phyloP scores from a whole-genome alignment of 345 rosid genomes.

The Eucalyptus rudis region DNA sequence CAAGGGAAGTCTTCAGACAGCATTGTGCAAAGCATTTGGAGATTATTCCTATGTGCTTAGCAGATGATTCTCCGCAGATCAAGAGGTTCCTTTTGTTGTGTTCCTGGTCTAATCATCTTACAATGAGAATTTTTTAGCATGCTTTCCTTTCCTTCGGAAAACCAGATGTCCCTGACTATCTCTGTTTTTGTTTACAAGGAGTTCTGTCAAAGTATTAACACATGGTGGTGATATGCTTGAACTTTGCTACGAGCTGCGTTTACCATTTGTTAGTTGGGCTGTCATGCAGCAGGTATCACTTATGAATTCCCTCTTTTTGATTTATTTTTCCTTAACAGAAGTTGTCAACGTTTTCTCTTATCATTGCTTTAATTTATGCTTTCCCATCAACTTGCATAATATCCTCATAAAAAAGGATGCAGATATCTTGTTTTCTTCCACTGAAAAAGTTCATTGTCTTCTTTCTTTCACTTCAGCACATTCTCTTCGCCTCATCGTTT shows the following conservation, averaged over 20 bases:
- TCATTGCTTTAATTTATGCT: background rate
- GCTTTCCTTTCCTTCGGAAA: background rate
- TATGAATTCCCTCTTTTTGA: background rate
- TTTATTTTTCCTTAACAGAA: background rate
- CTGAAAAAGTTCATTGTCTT: background rate
- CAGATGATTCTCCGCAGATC: conserved; percentile 47
- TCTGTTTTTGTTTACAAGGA: conserved; percentile 35
- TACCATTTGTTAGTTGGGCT: conserved; percentile 75
- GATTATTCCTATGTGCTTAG: conserved; percentile 54
- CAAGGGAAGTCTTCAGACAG: conserved; percentile 72
- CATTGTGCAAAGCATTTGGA: conserved; percentile 86
- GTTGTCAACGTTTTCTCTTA: background rate
- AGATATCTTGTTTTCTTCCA: background rate
- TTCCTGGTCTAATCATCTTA: background rate
- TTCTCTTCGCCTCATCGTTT: background rate
- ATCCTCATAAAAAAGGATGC: background rate
- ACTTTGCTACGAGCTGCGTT: conserved; percentile 81
- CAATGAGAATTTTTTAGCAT: background rate
- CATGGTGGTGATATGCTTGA: conserved; percentile 92
- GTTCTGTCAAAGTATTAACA: conserved; percentile 76
- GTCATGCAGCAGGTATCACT: conserved; percentile 48
- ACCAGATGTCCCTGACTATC: conserved; percentile 1
- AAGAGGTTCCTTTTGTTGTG: conserved; percentile 31
- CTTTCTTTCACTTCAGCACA: background rate
- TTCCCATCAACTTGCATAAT: background rate